These are phyloP conservation scores for Plectosphaerella plurivora DNA, from an alignment of 2,329 filamentous ascomycete genomes.

Conservation along the genomic window DNA sequence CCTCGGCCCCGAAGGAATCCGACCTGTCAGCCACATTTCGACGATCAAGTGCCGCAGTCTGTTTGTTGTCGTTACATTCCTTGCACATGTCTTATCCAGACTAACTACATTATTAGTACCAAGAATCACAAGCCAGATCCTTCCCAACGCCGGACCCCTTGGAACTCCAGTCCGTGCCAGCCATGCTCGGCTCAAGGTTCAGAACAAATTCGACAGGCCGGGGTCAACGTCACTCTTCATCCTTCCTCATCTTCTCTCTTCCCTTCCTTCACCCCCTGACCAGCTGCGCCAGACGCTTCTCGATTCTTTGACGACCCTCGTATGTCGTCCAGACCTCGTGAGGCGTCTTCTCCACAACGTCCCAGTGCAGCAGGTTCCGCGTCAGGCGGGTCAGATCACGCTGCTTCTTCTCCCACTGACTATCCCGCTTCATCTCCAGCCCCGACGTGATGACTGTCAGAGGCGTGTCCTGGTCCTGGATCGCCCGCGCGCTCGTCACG, in stretches of 20 bases:
- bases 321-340: slow-evolving; percentile 80
- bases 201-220: too few relatives aligned
- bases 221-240: too few relatives aligned
- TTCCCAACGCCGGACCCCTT: neutral
- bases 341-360: slow-evolving; percentile 78
- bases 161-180: neutral
- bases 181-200: too few relatives aligned
- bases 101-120: neutral
- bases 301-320: slow-evolving; percentile 69
- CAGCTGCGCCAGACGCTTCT: slow-evolving; percentile 66
- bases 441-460: slow-evolving; percentile 82
- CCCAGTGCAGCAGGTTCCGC: slow-evolving; percentile 74
- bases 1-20: too few relatives aligned
- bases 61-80: too few relatives aligned
- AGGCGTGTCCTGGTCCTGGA: slow-evolving; percentile 72
- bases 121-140: too few relatives aligned
- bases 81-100: too few relatives aligned
- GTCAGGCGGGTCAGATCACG: slow-evolving; percentile 79
- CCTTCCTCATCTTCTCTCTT: too few relatives aligned
- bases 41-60: too few relatives aligned
- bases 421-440: slow-evolving; percentile 58
- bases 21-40: too few relatives aligned
- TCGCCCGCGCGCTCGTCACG: slow-evolving; percentile 69
- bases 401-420: slow-evolving; percentile 79
- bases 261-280: slow-evolving; percentile 31